Evolutionary conservation across 108 stramenopile species (phyloP).

Genomic region (Fistulifera solaris): DNA sequence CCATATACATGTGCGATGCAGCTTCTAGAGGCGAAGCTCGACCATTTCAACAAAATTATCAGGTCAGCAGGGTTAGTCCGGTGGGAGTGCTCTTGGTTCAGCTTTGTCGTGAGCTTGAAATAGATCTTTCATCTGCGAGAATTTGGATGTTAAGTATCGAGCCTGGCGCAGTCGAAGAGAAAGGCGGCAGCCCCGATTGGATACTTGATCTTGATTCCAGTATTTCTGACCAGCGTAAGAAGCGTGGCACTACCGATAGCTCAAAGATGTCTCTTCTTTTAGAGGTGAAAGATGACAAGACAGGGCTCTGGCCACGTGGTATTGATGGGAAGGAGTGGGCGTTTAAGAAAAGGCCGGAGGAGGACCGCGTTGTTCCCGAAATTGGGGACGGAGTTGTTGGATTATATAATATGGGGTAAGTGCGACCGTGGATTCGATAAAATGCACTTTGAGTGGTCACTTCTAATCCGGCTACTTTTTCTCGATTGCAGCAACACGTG

Average conservation of each 20-base stretch:
- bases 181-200: slow-evolving; percentile 24
- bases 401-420: slow-evolving; percentile 82
- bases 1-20: slow-evolving; percentile 75
- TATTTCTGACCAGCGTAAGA: slow-evolving; percentile 55
- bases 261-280: slow-evolving; percentile 44
- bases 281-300: slow-evolving; percentile 64
- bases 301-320: slow-evolving; percentile 69
- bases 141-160: slow-evolving; percentile 54
- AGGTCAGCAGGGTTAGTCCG: slow-evolving; percentile 63
- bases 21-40: slow-evolving; percentile 67
- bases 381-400: slow-evolving; percentile 81
- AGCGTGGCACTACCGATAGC: slow-evolving; percentile 8
- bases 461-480: not conserved
- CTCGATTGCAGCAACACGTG: slow-evolving; percentile 82
- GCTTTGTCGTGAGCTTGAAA: slow-evolving; percentile 62
- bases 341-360: slow-evolving; percentile 14
- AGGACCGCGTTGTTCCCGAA: slow-evolving; percentile 14
- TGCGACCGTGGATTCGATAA: not conserved
- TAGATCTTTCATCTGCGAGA: slow-evolving; percentile 54
- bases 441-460: not conserved
- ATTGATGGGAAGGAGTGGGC: slow-evolving; percentile 35
- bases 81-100: slow-evolving; percentile 51
- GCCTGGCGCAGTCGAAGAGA: slow-evolving; percentile 13
- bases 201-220: slow-evolving; percentile 55
- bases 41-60: slow-evolving; percentile 75